phyloP scores from a whole-genome alignment of 2,329 filamentous ascomycete species.

The Xylogone sp. region DNA sequence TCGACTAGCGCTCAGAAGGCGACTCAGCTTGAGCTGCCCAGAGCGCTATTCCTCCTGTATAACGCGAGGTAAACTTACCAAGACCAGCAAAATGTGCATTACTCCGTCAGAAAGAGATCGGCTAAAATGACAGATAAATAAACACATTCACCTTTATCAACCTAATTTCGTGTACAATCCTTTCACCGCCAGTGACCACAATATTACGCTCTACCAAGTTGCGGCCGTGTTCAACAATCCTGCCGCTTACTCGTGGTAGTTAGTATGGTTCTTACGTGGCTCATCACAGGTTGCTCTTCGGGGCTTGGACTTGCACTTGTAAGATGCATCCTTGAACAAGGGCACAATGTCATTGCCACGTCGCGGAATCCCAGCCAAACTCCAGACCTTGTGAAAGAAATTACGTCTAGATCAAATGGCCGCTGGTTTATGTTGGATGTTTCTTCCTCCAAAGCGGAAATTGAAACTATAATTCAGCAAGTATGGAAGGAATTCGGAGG shows the following conservation, averaged over 20 bases:
- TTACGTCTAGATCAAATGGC: constrained; percentile 3
- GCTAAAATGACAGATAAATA: no score
- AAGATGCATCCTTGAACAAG: constrained; percentile 14
- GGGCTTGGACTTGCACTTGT: constrained; percentile 23
- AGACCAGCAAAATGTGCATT: no score
- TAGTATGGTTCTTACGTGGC: constrained; percentile 1
- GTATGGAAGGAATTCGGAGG: constrained; percentile 6
- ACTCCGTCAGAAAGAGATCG: no score
- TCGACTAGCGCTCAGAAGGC: no score
- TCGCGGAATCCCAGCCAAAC: constrained; percentile 21
- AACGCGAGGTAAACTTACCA: no score
- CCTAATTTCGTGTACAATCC: no score
- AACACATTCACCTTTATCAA: no score
- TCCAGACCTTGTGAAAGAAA: constrained; percentile 15
- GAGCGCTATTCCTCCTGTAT: no score
- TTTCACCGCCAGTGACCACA: neutral
- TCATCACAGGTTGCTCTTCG: constrained; percentile 26
- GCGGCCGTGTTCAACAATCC: neutral
- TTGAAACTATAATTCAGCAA: constrained; percentile 1
- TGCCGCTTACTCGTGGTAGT: neutral
- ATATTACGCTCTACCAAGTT: neutral
- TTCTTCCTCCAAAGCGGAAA: neutral
- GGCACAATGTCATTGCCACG: constrained; percentile 24
- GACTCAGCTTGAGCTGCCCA: no score
- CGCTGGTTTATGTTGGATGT: neutral